These are phyloP conservation scores for Prunus kanzakura DNA, from an alignment of 306 rosid genomes.

Conservation along the genomic window DNA sequence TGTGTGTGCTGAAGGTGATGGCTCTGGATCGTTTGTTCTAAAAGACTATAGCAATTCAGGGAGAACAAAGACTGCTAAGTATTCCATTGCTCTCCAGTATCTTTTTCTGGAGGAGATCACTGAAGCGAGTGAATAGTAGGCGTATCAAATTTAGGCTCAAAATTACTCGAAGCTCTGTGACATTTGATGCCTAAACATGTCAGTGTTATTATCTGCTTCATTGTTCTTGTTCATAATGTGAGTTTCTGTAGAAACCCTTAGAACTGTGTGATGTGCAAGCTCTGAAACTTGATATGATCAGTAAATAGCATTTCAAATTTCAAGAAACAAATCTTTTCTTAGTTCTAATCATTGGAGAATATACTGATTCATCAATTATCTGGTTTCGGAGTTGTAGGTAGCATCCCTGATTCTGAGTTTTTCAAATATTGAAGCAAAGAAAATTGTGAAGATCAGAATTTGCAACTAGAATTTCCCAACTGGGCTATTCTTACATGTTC, in stretches of 20 bases:
- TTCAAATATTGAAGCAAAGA: not conserved
- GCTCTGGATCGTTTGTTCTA: conserved; percentile 55
- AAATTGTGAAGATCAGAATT: not conserved
- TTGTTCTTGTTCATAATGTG: not conserved
- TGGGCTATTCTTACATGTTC: not conserved
- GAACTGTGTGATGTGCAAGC: not conserved
- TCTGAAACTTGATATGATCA: not conserved
- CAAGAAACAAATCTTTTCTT: not conserved
- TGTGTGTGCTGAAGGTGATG: conserved; percentile 49
- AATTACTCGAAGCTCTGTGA: not conserved
- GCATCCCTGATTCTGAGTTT: not conserved
- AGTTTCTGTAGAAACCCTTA: not conserved
- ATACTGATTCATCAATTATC: not conserved
- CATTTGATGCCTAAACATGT: not conserved
- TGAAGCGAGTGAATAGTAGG: conserved; percentile 28
- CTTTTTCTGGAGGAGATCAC: conserved; percentile 52
- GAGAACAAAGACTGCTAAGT: conserved; percentile 48
- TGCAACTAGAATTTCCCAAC: not conserved
- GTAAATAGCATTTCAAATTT: not conserved
- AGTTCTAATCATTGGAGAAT: not conserved
- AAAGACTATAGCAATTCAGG: conserved; percentile 34
- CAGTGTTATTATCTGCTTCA: not conserved
- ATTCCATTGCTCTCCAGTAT: conserved; percentile 79
- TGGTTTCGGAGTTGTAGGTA: not conserved
- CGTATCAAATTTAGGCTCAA: not conserved